A percentile compares a stretch with the other conserved stretches of the same genome.
Conservation (phyloP, 805 yeast genomes). For the Candida glaebosa region DNA sequence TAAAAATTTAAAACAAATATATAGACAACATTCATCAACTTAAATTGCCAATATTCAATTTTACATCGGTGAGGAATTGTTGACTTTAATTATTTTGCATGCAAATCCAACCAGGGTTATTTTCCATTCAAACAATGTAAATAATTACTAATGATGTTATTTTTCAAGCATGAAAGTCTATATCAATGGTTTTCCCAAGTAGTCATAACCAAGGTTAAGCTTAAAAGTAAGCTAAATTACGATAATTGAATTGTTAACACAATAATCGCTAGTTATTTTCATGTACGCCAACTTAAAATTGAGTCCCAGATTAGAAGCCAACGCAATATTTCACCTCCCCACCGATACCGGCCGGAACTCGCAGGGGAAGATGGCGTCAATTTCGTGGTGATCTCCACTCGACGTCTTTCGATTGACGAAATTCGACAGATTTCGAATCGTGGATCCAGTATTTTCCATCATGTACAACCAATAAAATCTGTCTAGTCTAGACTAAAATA, state of each 20-base stretch:
- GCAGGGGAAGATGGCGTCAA: background rate
- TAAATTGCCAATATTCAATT: background rate
- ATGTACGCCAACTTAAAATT: background rate
- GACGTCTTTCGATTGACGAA: no score
- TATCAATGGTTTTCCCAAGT: background rate
- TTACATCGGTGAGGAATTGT: no score
- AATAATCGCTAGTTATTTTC: background rate
- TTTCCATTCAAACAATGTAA: background rate
- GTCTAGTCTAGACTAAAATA: background rate
- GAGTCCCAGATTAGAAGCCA: background rate
- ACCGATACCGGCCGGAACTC: background rate
- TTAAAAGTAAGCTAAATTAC: background rate
- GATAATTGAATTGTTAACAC: background rate
- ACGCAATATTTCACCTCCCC: background rate
- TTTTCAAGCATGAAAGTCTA: background rate
- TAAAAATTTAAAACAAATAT: background rate
- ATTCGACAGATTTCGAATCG: background rate
- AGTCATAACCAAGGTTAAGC: background rate
- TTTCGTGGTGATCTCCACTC: no score
- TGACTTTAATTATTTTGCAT: background rate
- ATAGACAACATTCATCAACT: background rate
- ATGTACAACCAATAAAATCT: background rate
- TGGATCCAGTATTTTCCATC: background rate
- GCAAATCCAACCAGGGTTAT: background rate
- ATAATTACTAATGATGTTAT: background rate